phyloP scores from a whole-genome alignment of 2,329 filamentous ascomycete genomes.

The Fusarium albidum region DNA sequence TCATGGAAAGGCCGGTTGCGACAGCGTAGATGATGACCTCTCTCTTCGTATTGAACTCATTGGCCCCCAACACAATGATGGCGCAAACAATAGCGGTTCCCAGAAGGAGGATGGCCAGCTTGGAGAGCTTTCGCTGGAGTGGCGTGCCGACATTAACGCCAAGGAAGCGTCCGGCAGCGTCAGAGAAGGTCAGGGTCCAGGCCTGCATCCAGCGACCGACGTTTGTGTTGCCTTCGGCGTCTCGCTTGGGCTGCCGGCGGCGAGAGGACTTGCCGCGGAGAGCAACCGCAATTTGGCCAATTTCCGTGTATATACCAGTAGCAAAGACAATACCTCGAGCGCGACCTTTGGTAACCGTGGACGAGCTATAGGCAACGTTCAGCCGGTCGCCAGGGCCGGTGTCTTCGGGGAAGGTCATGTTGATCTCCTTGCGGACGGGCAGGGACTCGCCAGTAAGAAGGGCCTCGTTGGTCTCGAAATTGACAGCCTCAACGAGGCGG shows the following conservation, averaged over 20 bases:
- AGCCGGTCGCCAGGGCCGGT: conserved; percentile 64
- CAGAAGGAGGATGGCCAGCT: conserved; percentile 72
- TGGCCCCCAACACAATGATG: conserved; percentile 74
- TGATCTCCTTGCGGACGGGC: conserved; percentile 63
- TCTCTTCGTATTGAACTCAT: conserved; percentile 58
- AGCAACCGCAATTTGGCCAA: conserved; percentile 65
- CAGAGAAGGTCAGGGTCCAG: conserved; percentile 52
- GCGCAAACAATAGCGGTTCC: conserved; percentile 72
- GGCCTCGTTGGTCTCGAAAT: conserved; percentile 73
- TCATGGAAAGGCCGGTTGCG: conserved; percentile 57
- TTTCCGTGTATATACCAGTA: conserved; percentile 68
- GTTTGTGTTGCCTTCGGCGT: conserved; percentile 51
- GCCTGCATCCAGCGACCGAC: conserved; percentile 46
- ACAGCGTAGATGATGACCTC: conserved; percentile 67
- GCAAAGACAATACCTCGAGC: conserved; percentile 68
- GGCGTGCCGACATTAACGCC: conserved; percentile 75
- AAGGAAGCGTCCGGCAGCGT: conserved; percentile 69
- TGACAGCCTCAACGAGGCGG: conserved; percentile 65
- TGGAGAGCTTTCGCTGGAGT: conserved; percentile 72
- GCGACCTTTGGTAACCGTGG: conserved; percentile 68
- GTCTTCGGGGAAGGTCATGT: conserved; percentile 51
- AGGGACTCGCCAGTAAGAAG: conserved; percentile 71
- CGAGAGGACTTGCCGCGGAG: conserved; percentile 50
- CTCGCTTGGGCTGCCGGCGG: conserved; percentile 50
- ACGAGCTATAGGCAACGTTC: conserved; percentile 70